A percentile compares a stretch with the other conserved stretches of the same genome.
phyloP scores from a whole-genome alignment of 73 alveolate species.

The Tetrahymena borealis region DNA sequence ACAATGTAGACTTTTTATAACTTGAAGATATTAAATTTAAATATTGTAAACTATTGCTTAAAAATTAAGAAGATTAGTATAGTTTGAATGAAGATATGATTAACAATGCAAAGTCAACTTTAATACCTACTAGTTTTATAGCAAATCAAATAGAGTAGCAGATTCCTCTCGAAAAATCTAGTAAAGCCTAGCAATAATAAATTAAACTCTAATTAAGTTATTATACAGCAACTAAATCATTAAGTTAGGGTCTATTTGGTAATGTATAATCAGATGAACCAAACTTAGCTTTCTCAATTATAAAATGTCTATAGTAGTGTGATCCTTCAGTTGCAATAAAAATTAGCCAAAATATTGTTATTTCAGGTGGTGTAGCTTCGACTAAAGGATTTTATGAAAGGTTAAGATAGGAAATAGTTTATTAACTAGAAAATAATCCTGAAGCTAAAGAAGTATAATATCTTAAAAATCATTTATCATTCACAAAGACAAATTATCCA shows the following conservation, averaged over 20 bases:
- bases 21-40: not conserved
- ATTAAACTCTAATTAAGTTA: not conserved
- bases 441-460: not conserved
- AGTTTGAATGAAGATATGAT: not conserved
- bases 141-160: not conserved
- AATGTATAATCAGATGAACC: not conserved
- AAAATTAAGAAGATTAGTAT: not conserved
- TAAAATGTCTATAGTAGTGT: not conserved
- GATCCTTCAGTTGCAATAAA: not conserved
- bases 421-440: not conserved
- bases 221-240: not conserved
- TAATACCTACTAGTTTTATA: not conserved
- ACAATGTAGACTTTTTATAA: not conserved
- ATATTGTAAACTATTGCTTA: not conserved
- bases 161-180: not conserved
- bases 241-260: not conserved
- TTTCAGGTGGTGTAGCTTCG: not conserved
- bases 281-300: not conserved
- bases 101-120: not conserved
- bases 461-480: not conserved
- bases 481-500: not conserved
- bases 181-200: not conserved
- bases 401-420: not conserved
- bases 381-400: not conserved
- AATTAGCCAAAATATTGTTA: not conserved